These are phyloP conservation scores for Cyclostephanos tholiformis DNA, from an alignment of 108 stramenopile genomes.

Conservation along the genomic window DNA sequence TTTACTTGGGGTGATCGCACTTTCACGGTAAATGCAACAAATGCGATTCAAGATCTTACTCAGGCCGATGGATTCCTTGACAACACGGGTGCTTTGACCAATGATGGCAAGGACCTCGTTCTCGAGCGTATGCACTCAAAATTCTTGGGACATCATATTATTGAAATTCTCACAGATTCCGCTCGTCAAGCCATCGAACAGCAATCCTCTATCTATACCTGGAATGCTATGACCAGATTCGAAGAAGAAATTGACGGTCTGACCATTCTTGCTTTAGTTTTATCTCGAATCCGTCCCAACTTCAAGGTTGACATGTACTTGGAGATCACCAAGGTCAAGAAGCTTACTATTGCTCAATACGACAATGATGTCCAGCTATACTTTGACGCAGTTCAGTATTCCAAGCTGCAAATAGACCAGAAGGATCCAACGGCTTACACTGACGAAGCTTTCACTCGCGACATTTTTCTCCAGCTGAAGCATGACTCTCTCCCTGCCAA, in stretches of 20 bases:
- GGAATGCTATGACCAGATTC: background rate
- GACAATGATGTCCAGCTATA: background rate
- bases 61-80: background rate
- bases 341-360: background rate
- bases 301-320: background rate
- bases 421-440: no score
- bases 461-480: background rate
- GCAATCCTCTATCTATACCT: background rate
- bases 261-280: no score
- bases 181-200: background rate
- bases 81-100: background rate
- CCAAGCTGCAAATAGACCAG: no score
- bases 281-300: background rate
- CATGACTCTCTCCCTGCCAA: background rate
- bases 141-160: background rate
- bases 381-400: background rate
- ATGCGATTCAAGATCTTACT: background rate
- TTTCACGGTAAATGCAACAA: background rate
- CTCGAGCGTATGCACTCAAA: background rate
- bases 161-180: background rate
- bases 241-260: background rate
- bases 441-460: background rate
- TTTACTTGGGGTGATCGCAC: no score
- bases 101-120: background rate
- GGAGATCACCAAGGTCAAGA: background rate